Evolutionary conservation across 495 filamentous ascomycete genomes (phyloP).

Genomic region (Bathelium albidoporum): DNA sequence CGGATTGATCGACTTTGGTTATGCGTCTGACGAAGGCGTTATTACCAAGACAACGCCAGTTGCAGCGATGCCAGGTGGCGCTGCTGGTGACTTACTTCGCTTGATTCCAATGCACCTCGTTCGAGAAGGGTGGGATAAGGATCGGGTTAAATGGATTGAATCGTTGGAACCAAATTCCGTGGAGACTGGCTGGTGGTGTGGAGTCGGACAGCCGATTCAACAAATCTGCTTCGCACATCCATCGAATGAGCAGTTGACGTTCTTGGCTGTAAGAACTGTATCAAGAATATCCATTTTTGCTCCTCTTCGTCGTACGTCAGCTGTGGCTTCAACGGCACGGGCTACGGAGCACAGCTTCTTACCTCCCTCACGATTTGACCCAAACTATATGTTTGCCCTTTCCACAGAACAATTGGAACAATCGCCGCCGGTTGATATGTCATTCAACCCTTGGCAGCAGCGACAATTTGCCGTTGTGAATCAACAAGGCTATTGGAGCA

Average conservation of each 20-base stretch:
- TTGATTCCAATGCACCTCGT: slow-evolving; percentile 35
- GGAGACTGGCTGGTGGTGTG: slow-evolving; percentile 46
- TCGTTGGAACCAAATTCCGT: slow-evolving; percentile 23
- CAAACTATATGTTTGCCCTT: slow-evolving; percentile 52
- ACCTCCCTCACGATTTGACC: slow-evolving; percentile 45
- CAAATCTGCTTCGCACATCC: slow-evolving; percentile 56
- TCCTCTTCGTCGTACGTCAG: slow-evolving; percentile 10
- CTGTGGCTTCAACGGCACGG: not conserved
- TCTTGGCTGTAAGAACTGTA: slow-evolving; percentile 24
- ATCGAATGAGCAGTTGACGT: slow-evolving; percentile 20
- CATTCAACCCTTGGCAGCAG: slow-evolving; percentile 67
- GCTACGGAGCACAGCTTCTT: not conserved
- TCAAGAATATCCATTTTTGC: slow-evolving; percentile 23
- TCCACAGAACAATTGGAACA: slow-evolving; percentile 44
- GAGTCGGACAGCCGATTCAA: slow-evolving; percentile 48
- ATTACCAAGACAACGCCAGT: slow-evolving; percentile 21
- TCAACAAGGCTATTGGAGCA: slow-evolving; percentile 58
- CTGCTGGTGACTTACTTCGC: slow-evolving; percentile 42
- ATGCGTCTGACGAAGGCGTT: slow-evolving; percentile 13
- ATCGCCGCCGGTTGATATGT: slow-evolving; percentile 54
- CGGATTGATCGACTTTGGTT: slow-evolving; percentile 26
- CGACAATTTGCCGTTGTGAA: slow-evolving; percentile 66
- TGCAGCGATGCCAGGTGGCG: slow-evolving; percentile 40
- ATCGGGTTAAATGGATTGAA: slow-evolving; percentile 30
- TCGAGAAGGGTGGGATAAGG: slow-evolving; percentile 37